Conservation (phyloP, 345 rosid species). For the Limnanthes douglasii region DNA sequence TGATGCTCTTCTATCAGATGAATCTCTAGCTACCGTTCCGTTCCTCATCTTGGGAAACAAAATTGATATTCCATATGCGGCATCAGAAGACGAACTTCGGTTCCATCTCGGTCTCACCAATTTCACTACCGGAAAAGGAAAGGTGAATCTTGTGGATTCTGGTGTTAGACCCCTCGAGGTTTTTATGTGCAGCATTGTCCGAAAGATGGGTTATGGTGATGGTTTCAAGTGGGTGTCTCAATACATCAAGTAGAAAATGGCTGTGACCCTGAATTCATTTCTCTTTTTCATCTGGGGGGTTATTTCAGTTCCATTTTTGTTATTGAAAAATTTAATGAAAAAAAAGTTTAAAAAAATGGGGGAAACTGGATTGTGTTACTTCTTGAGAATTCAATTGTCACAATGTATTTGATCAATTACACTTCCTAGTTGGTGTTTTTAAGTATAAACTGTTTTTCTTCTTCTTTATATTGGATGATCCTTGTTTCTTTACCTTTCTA, state of each 20-base stretch:
- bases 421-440: no score
- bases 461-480: no score
- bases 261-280: no score
- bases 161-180: conserved; percentile 57
- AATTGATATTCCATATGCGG: conserved; percentile 67
- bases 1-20: conserved; percentile 60
- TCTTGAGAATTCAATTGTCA: no score
- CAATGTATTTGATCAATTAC: no score
- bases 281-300: no score
- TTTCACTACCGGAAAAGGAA: conserved; percentile 69
- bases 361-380: no score
- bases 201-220: conserved; percentile 78
- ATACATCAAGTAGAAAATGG: conserved; percentile 48
- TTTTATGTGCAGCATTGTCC: conserved; percentile 76
- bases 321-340: no score
- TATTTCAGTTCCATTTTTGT: no score
- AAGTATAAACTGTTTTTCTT: no score
- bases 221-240: conserved; percentile 72
- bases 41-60: conserved; percentile 70
- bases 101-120: conserved; percentile 49
- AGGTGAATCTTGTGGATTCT: conserved; percentile 28
- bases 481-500: no score
- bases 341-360: no score
- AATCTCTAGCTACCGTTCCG: conserved; percentile 38
- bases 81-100: conserved; percentile 56